Evolutionary conservation across 441 rosid genomes (phyloP).

Genomic region (Gossypium davidsonii): DNA sequence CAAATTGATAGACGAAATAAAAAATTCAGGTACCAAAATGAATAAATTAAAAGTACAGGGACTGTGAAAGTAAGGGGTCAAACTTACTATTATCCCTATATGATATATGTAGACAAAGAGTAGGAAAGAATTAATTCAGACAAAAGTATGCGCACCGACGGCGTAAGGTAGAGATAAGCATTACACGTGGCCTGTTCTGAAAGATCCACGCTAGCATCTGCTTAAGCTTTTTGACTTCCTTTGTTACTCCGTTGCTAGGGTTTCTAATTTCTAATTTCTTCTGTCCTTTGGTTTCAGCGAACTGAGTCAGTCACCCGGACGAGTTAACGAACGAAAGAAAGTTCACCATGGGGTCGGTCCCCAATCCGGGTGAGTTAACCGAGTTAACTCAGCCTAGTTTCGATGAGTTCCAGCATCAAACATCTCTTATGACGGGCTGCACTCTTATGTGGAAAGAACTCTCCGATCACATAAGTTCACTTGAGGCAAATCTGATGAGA

Average conservation of each 20-base stretch:
- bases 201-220: constrained; percentile 45
- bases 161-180: not conserved
- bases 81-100: no score
- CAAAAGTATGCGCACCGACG: no score
- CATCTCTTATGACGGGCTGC: constrained; percentile 88
- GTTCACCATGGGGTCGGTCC: constrained; percentile 71
- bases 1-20: no score
- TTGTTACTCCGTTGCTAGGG: constrained; percentile 21
- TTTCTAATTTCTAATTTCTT: not conserved
- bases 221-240: constrained; percentile 10
- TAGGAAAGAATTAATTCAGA: no score
- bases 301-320: constrained; percentile 14
- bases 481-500: constrained; percentile 65
- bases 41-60: no score
- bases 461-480: constrained; percentile 81
- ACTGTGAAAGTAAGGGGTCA: no score
- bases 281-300: not conserved
- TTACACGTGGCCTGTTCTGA: constrained; percentile 34
- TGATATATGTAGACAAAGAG: no score
- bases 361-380: constrained; percentile 87
- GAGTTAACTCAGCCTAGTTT: constrained; percentile 73
- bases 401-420: constrained; percentile 86
- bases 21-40: no score
- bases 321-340: not conserved
- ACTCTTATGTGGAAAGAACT: constrained; percentile 95